Percentiles rank a stretch among this genome's conserved stretches.
Evolutionary conservation across 352 stramenopile genomes (phyloP).

Genomic region (Globisporangium carolinianum): DNA sequence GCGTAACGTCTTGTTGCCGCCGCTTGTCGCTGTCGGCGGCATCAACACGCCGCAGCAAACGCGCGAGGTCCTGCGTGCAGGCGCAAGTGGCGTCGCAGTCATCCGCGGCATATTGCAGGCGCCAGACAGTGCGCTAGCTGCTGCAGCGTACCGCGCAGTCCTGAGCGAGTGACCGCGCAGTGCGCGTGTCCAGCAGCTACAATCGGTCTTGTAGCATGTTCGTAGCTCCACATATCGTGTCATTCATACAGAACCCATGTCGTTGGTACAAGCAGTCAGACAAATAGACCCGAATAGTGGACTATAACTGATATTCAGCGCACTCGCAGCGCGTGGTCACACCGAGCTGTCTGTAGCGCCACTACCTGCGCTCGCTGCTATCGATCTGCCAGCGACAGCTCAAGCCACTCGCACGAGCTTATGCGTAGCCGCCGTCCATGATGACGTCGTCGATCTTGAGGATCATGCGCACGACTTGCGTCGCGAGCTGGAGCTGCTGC

Average conservation of each 20-base stretch:
- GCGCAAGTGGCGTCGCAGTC: constrained; percentile 33
- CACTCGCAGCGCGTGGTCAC: no score
- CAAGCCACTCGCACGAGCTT: constrained; percentile 10
- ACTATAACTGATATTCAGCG: no score
- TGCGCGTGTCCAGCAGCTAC: no score
- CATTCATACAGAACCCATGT: no score
- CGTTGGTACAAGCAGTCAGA: no score
- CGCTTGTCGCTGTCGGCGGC: constrained; percentile 33
- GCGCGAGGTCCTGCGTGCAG: constrained; percentile 18
- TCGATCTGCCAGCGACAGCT: no score
- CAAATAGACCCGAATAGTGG: no score
- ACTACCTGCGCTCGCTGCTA: no score
- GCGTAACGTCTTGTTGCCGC: constrained; percentile 2
- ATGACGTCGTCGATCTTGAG: constrained; percentile 99
- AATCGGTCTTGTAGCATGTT: no score
- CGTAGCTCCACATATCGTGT: no score
- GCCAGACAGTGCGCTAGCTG: constrained; percentile 11
- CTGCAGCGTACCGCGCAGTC: constrained; percentile 2
- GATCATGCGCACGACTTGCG: constrained; percentile 99
- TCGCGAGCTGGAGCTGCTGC: constrained; percentile 98
- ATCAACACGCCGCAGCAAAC: constrained; percentile 26
- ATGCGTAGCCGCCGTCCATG: constrained; percentile 89
- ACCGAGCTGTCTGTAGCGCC: no score
- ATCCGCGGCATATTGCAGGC: constrained; percentile 32
- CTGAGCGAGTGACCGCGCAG: constrained; percentile 3